Percentiles rank a stretch among this genome's conserved stretches.
Evolutionary conservation across 495 filamentous ascomycete species (phyloP).

Genomic region (Corynascus novoguineensis): DNA sequence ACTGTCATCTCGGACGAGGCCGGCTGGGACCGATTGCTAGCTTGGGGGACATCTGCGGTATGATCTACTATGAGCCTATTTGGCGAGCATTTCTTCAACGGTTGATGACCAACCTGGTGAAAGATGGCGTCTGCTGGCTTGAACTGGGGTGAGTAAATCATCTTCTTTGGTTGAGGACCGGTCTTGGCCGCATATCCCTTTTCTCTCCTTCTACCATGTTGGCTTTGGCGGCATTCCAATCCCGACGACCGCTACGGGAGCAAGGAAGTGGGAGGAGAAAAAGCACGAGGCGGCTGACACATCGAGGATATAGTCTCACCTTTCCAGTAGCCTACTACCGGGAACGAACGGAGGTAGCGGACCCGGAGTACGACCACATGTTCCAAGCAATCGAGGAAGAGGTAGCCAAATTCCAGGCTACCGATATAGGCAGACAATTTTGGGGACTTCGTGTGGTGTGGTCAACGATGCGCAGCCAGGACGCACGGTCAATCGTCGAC

Average conservation of each 20-base stretch:
- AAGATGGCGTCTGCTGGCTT: conserved; percentile 76
- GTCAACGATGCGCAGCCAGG: conserved; percentile 61
- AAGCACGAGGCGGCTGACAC: neutral
- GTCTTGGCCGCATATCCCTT: conserved; percentile 3
- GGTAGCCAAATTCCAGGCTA: conserved; percentile 64
- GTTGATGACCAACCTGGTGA: conserved; percentile 60
- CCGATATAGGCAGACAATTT: conserved; percentile 61
- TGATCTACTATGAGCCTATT: conserved; percentile 88
- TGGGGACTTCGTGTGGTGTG: conserved; percentile 88
- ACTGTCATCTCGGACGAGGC: neutral
- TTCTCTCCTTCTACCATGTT: too few species aligned
- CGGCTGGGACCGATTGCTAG: neutral
- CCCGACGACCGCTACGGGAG: neutral
- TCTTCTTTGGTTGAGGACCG: neutral
- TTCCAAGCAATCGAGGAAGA: conserved; percentile 71
- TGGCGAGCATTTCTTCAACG: conserved; percentile 67
- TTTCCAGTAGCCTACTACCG: conserved; percentile 55
- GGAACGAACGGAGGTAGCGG: conserved; percentile 53
- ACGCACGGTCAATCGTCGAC: conserved; percentile 61
- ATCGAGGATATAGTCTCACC: neutral
- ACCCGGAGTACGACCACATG: conserved; percentile 59
- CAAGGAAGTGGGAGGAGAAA: neutral
- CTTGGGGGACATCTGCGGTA: conserved; percentile 53
- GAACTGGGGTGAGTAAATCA: conserved; percentile 50
- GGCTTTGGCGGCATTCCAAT: too few species aligned